Percentiles rank a stretch among this genome's conserved stretches.
Conservation (phyloP, 116 monocot species). For the Posidonia oceanica region DNA sequence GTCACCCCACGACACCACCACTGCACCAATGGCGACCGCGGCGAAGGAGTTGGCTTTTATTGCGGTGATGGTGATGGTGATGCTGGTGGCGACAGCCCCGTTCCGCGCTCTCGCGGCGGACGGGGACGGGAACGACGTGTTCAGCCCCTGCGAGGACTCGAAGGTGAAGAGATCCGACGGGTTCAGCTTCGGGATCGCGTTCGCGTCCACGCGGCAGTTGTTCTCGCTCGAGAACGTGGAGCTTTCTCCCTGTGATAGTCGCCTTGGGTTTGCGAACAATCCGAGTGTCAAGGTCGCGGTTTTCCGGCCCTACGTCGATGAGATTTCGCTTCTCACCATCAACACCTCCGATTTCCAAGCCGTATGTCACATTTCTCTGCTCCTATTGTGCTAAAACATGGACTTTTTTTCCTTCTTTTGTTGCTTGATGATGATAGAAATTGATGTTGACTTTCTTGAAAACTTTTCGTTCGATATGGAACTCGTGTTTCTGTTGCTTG, state of each 20-base stretch:
- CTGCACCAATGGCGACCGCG: not conserved
- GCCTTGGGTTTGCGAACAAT: conserved; percentile 32
- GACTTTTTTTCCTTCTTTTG: not conserved
- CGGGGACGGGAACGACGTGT: conserved; percentile 54
- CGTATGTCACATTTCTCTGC: not conserved
- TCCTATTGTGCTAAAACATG: no score
- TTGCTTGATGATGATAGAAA: not conserved
- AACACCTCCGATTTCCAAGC: conserved; percentile 36
- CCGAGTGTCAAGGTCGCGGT: conserved; percentile 39
- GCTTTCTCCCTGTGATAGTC: conserved; percentile 82
- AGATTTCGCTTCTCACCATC: conserved; percentile 83
- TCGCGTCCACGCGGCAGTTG: conserved; percentile 26
- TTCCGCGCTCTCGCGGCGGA: conserved; percentile 2
- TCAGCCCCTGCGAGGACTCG: conserved; percentile 67
- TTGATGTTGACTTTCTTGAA: not conserved
- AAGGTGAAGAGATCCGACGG: conserved; percentile 62
- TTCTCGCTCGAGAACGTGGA: conserved; percentile 43
- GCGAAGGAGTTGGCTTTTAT: not conserved
- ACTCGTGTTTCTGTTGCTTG: no score
- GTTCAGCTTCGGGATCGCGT: conserved; percentile 85
- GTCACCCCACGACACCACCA: not conserved
- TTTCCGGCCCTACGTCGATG: conserved; percentile 82
- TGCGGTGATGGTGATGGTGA: not conserved
- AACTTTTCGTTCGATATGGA: no score
- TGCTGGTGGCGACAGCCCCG: not conserved